phyloP scores from a whole-genome alignment of 2,329 filamentous ascomycete genomes.

The Paraphaeosphaeria sporulosa region DNA sequence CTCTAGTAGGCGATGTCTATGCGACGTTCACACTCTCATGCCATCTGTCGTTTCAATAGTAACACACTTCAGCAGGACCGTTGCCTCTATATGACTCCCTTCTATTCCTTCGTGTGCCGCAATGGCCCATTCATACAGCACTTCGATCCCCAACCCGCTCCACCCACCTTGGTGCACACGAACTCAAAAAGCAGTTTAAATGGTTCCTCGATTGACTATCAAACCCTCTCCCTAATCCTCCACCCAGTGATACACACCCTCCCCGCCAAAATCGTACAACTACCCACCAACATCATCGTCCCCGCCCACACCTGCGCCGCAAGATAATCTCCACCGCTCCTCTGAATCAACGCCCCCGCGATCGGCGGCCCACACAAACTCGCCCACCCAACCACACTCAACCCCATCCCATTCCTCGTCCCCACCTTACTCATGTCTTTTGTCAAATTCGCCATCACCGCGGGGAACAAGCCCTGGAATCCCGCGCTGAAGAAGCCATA shows the following conservation, averaged over 20 bases:
- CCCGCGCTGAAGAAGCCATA: conserved; percentile 56
- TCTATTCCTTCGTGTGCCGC: no score
- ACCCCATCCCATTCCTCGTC: conserved; percentile 58
- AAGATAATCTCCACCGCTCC: conserved; percentile 51
- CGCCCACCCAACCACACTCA: conserved; percentile 55
- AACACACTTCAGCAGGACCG: no score
- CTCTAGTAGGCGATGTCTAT: no score
- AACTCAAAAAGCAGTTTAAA: background rate
- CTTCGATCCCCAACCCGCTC: no score
- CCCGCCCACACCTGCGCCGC: conserved; percentile 54
- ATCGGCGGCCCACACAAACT: conserved; percentile 57
- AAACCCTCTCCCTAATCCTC: conserved; percentile 35
- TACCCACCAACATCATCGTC: conserved; percentile 39
- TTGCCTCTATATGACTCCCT: no score
- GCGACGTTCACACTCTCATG: no score
- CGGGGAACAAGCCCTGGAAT: conserved; percentile 56
- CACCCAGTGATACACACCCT: conserved; percentile 42
- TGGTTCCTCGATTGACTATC: background rate
- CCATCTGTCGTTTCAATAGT: no score
- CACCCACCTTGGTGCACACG: background rate
- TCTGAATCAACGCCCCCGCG: conserved; percentile 56
- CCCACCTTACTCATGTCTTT: conserved; percentile 57
- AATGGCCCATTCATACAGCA: no score
- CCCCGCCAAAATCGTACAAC: conserved; percentile 36
- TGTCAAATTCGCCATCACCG: conserved; percentile 53